phyloP scores from a whole-genome alignment of 345 rosid species.

The Hypericum perforatum region DNA sequence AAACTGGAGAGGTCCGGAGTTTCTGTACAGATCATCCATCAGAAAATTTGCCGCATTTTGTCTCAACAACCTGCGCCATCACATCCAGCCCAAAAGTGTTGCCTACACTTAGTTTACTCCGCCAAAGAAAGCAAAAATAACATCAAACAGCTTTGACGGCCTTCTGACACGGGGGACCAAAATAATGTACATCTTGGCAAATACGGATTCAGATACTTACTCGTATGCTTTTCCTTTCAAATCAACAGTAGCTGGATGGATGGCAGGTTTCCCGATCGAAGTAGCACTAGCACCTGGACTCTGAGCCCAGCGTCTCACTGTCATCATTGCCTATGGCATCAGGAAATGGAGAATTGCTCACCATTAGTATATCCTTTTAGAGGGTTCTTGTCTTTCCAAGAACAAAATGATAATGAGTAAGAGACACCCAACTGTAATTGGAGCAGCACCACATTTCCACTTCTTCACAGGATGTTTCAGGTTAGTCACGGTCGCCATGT shows the following conservation, averaged over 20 bases:
- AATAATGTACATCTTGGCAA: too few relatives aligned
- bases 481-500: slow-evolving; percentile 92
- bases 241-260: slow-evolving; percentile 93
- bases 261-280: slow-evolving; percentile 84
- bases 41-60: slow-evolving; percentile 64
- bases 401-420: not conserved
- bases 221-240: slow-evolving; percentile 93
- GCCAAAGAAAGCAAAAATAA: not conserved
- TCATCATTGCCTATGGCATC: slow-evolving; percentile 75
- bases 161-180: too few relatives aligned
- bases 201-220: slow-evolving; percentile 33
- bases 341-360: not conserved
- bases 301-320: slow-evolving; percentile 84
- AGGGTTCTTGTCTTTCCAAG: not conserved
- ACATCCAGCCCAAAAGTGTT: slow-evolving; percentile 1
- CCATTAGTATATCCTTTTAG: too few relatives aligned
- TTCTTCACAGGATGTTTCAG: slow-evolving; percentile 81
- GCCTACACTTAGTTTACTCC: not conserved
- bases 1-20: slow-evolving; percentile 93
- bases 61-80: slow-evolving; percentile 62
- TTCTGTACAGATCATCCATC: slow-evolving; percentile 87
- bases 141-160: not conserved
- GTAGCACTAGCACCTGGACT: slow-evolving; percentile 52
- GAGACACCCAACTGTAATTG: slow-evolving; percentile 60
- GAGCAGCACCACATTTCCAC: slow-evolving; percentile 98